Percentiles rank a stretch among this genome's conserved stretches.
These are phyloP conservation scores for Alternaria incomplexa DNA, from an alignment of 2,329 filamentous ascomycete genomes.

Conservation along the genomic window DNA sequence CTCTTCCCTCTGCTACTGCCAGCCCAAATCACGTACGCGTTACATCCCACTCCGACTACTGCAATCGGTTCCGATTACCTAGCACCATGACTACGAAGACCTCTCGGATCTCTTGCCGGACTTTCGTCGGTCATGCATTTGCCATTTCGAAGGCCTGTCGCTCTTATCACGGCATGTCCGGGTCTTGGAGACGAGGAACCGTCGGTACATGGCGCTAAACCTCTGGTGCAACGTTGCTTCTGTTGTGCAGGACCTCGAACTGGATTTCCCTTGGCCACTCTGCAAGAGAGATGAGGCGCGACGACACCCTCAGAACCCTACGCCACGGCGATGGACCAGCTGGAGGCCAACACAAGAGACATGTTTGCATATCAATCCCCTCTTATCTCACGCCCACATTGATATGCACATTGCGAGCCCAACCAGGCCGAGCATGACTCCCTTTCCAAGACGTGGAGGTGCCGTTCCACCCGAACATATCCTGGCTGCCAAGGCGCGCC, in stretches of 20 bases:
- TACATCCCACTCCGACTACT: neutral
- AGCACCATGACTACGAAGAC: neutral
- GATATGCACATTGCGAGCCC: neutral
- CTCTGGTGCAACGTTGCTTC: neutral
- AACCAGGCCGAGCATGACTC: neutral
- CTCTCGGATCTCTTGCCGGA: neutral
- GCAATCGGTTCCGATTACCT: neutral
- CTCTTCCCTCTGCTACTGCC: neutral
- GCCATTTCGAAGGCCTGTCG: neutral
- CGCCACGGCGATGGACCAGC: neutral
- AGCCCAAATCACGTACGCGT: neutral
- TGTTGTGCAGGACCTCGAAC: neutral
- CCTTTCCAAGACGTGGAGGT: neutral
- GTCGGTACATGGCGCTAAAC: neutral
- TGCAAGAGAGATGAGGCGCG: neutral
- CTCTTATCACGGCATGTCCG: neutral
- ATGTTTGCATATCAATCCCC: neutral
- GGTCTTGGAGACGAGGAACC: neutral
- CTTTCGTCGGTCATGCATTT: neutral
- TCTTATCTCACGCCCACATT: neutral
- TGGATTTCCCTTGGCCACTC: neutral
- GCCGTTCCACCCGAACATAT: neutral
- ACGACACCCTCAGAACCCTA: neutral
- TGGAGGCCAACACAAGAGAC: neutral
- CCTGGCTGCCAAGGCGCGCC: constrained; percentile 1